Base-by-base conservation (phyloP, 176 grass and related monocot genomes). In the Avena atlantica region DNA sequence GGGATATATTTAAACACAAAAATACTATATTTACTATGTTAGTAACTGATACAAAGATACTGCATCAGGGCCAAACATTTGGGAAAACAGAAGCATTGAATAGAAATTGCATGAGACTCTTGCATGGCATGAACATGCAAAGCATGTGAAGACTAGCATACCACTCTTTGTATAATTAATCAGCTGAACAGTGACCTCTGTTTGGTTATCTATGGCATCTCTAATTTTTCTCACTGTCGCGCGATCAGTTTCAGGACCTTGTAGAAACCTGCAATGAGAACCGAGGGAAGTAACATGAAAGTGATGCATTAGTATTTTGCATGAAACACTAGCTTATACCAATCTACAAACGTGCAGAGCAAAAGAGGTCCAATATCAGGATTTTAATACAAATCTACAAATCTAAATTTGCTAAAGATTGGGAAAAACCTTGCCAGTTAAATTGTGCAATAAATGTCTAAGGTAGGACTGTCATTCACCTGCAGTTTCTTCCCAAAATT, bases 131-230 rank as follows among this genome's bases (percentile, higher is more conserved):
- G 47, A 20, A 68, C 14, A 88, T 16, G 45, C 10, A 55, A 49
- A 63, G 50, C 6, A 81, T 80, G 55, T 69, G 74, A 72, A 78
- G 17, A 62, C 8, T 75, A 82, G 4, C 87, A 66, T 95, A 98
- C 93, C 92, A 14, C 88, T 95, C 88, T 92, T 98, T 83, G 93
- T 95, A 86, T 94, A 98, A 88, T 98, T 94, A 92, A 98, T 98
- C 59, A 98, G 80, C 80, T 95, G 96, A 91, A 98, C 91, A 2
- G 92, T 95, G 63, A 98, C 90, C 74, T 98, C 92, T 64, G 78
- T 90, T 84, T 98, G 88, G 81, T 92, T 94, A 89, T 98, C 90
- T 76, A 98, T 98, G 48, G 93, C 96, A 67, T 98, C 90, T 88
- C 92, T 95, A 79, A 98, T 98, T 85, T 92, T 95, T 64, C 88